Conservation (phyloP, 192 early-diverging fungal species). For the Allomyces macrogynus region DNA sequence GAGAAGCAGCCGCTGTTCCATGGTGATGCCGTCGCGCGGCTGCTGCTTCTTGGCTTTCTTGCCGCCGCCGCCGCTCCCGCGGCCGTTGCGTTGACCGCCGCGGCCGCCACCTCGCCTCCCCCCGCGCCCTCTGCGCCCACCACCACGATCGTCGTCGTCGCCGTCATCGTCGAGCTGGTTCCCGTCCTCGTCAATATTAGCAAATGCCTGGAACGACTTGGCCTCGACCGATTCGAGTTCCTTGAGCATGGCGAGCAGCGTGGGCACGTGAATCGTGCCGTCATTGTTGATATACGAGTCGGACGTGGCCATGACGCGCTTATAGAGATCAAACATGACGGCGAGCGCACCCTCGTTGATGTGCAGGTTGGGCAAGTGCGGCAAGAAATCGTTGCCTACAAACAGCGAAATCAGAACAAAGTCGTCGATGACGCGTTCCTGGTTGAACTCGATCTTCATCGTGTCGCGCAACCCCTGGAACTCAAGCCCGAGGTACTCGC, state of each 20-base stretch:
- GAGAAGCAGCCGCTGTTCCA: neutral
- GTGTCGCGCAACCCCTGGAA: constrained; percentile 13
- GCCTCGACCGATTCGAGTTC: constrained; percentile 27
- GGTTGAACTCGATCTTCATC: constrained; percentile 16
- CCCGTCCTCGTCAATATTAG: constrained; percentile 4
- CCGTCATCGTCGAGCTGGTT: constrained; percentile 1
- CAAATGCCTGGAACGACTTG: constrained; percentile 20
- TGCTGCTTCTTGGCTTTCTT: neutral
- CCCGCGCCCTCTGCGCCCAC: constrained; percentile 9
- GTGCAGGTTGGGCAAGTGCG: constrained; percentile 78
- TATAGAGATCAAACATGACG: constrained; percentile 26
- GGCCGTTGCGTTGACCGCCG: constrained; percentile 3
- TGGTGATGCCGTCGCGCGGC: neutral
- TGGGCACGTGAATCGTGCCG: constrained; percentile 21
- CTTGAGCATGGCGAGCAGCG: constrained; percentile 19
- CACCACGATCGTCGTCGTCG: constrained; percentile 8
- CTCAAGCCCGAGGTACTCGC: constrained; percentile 38
- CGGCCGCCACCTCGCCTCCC: constrained; percentile 9
- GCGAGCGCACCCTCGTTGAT: constrained; percentile 35
- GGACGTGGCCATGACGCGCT: constrained; percentile 16
- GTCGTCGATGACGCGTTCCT: constrained; percentile 36
- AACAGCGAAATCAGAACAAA: constrained; percentile 36
- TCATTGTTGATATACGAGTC: constrained; percentile 28
- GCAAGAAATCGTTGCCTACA: constrained; percentile 46
- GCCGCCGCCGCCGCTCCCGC: neutral